A percentile compares a stretch with the other conserved stretches of the same genome.
Evolutionary conservation across 73 alveolate species (phyloP).

Genomic region (Paramecium primaurelia): DNA sequence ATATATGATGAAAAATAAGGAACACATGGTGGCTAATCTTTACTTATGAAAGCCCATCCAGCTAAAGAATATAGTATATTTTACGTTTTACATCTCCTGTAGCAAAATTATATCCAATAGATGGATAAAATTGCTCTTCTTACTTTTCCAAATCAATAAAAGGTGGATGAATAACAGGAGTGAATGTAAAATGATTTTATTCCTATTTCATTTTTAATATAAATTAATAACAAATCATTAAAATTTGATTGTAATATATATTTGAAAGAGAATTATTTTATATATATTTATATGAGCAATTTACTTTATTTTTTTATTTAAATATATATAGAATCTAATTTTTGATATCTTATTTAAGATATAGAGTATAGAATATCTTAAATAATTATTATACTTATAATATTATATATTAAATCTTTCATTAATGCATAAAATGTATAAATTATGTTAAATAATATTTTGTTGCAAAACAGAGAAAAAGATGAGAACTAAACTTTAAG

Average conservation of each 20-base stretch:
- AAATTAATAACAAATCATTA: neutral
- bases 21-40: neutral
- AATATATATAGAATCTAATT: no score
- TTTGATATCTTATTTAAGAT: no score
- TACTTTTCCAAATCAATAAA: neutral
- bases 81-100: neutral
- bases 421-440: neutral
- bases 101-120: neutral
- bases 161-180: neutral
- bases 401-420: neutral
- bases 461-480: neutral
- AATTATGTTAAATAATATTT: neutral
- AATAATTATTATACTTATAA: neutral
- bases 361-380: no score
- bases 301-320: no score
- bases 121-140: conserved; percentile 15
- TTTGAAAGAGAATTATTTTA: neutral
- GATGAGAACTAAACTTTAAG: neutral
- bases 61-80: neutral
- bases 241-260: no score
- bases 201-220: neutral
- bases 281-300: neutral
- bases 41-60: neutral
- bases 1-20: neutral
- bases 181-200: neutral